Conservation (phyloP, 2,329 filamentous ascomycete species). For the Tympanopsis confertula region DNA sequence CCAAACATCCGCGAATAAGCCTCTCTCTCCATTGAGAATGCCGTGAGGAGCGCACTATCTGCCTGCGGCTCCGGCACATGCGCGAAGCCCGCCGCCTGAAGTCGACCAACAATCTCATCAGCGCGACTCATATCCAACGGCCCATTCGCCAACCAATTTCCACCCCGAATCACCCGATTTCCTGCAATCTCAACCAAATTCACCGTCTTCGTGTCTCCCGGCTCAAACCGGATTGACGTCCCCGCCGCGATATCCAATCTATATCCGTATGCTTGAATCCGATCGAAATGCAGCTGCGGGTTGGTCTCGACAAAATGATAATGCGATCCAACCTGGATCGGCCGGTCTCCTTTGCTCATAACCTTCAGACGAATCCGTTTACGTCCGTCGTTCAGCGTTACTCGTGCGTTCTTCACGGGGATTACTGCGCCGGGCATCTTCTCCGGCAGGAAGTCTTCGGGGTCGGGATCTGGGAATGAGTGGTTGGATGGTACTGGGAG, state of each 20-base stretch:
- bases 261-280: slow-evolving; percentile 69
- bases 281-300: slow-evolving; percentile 79
- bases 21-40: slow-evolving; percentile 62
- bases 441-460: slow-evolving; percentile 52
- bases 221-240: slow-evolving; percentile 86
- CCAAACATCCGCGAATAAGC: slow-evolving; percentile 86
- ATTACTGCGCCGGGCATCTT: slow-evolving; percentile 73
- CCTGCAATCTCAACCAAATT: slow-evolving; percentile 82
- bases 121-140: slow-evolving; percentile 50
- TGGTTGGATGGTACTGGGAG: slow-evolving; percentile 63
- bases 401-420: slow-evolving; percentile 50
- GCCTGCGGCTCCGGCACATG: slow-evolving; percentile 56
- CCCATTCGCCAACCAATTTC: slow-evolving; percentile 70
- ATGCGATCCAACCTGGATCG: slow-evolving; percentile 86
- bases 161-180: slow-evolving; percentile 67
- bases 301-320: slow-evolving; percentile 97
- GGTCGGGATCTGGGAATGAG: slow-evolving; percentile 54
- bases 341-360: slow-evolving; percentile 76
- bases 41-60: slow-evolving; percentile 34
- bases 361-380: slow-evolving; percentile 65
- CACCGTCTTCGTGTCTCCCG: slow-evolving; percentile 83
- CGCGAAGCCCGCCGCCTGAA: slow-evolving; percentile 66
- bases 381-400: slow-evolving; percentile 64
- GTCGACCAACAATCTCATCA: slow-evolving; percentile 52
- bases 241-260: slow-evolving; percentile 82